These are phyloP conservation scores for Cucurbita maxima DNA, from an alignment of 306 rosid species.

Conservation along the genomic window DNA sequence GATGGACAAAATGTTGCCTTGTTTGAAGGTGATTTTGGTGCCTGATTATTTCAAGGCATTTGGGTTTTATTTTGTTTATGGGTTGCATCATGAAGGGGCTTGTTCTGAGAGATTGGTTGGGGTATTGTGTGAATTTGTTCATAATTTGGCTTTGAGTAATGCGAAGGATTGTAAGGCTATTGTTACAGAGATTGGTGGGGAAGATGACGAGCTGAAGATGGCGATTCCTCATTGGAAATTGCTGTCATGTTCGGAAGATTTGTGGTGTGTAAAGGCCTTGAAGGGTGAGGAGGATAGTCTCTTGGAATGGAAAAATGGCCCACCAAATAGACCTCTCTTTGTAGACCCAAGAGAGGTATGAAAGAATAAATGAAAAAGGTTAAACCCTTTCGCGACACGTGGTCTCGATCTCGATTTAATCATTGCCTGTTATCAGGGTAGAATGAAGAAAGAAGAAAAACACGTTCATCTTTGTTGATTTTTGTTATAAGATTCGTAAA, in stretches of 20 bases:
- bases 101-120: constrained; percentile 51
- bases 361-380: not conserved
- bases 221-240: constrained; percentile 78
- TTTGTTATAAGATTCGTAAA: not conserved
- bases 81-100: constrained; percentile 57
- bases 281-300: constrained; percentile 6
- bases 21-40: constrained; percentile 43
- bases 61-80: constrained; percentile 89
- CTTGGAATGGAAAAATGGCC: constrained; percentile 39
- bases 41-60: constrained; percentile 65
- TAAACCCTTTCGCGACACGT: not conserved
- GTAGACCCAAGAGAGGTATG: constrained; percentile 97
- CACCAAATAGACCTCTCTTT: constrained; percentile 57
- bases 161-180: constrained; percentile 43
- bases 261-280: constrained; percentile 88
- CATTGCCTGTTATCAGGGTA: not conserved
- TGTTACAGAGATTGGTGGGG: constrained; percentile 68
- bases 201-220: constrained; percentile 32
- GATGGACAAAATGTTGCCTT: constrained; percentile 63
- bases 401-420: not conserved
- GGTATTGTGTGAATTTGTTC: constrained; percentile 52
- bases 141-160: constrained; percentile 46
- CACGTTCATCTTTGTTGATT: not conserved
- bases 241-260: constrained; percentile 64
- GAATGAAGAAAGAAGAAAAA: not conserved